Conservation (phyloP, 2,329 filamentous ascomycete genomes). For the Arthroderma sp. region DNA sequence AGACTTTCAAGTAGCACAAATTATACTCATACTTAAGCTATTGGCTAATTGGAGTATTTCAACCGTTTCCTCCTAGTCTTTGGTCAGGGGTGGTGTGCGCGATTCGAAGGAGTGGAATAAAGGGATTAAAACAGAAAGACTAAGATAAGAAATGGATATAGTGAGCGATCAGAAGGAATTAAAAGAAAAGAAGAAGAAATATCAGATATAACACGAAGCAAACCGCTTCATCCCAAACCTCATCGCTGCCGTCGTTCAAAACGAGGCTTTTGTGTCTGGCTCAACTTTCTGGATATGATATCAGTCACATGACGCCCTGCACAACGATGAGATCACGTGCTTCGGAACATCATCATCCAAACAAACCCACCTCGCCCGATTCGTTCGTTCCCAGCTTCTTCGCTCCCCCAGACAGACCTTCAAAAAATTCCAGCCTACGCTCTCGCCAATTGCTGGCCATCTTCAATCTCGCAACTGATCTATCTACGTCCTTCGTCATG, state of each 20-base stretch:
- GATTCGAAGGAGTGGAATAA: not conserved
- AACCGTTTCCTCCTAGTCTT: no score
- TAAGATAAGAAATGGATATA: not conserved
- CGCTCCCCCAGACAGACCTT: not conserved
- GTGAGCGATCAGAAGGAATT: not conserved
- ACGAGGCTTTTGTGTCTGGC: no score
- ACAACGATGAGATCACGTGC: conserved; percentile 3
- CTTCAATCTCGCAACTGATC: conserved; percentile 5
- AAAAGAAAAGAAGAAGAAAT: not conserved
- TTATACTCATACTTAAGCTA: no score
- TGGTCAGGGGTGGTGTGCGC: no score
- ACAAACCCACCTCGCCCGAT: conserved; percentile 8
- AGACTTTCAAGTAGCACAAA: no score
- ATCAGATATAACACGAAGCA: not conserved
- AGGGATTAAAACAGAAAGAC: not conserved
- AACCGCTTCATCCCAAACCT: not conserved
- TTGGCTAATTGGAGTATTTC: no score
- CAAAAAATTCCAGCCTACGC: not conserved
- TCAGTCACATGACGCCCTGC: no score
- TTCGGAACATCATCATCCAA: conserved; percentile 9
- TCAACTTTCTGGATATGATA: no score
- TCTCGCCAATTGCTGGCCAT: not conserved
- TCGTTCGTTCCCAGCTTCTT: not conserved
- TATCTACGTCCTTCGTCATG: conserved; percentile 16
- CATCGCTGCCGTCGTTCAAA: no score